A percentile compares a stretch with the other conserved stretches of the same genome.
These are phyloP conservation scores for Coemansia furcata DNA, from an alignment of 192 early-diverging fungal species.

Conservation along the genomic window DNA sequence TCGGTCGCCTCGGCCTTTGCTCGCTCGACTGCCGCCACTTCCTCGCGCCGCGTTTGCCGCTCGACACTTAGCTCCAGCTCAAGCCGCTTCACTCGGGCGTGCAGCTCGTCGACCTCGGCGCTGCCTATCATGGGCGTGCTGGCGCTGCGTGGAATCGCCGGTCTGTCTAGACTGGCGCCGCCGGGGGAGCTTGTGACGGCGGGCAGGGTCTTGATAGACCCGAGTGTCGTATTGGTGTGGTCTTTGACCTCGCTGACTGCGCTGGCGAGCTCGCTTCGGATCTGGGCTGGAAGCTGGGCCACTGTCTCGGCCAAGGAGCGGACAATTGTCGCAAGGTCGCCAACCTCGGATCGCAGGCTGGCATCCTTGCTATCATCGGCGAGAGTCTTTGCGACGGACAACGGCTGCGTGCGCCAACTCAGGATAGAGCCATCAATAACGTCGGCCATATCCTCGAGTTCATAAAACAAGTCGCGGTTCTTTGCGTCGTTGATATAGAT, in stretches of 20 bases:
- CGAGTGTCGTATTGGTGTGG: neutral
- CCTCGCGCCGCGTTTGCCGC: conserved; percentile 28
- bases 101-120: conserved; percentile 8
- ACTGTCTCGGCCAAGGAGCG: conserved; percentile 51
- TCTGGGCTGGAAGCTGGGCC: conserved; percentile 54
- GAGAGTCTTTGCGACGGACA: neutral
- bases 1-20: conserved; percentile 12
- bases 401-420: conserved; percentile 28
- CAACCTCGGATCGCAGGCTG: neutral
- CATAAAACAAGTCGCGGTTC: conserved; percentile 56
- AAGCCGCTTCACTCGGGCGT: conserved; percentile 5
- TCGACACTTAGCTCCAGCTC: conserved; percentile 28
- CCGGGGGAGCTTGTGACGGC: neutral
- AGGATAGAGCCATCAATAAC: conserved; percentile 58
- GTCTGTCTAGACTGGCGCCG: conserved; percentile 1
- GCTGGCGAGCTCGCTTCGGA: conserved; percentile 46
- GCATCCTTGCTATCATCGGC: neutral
- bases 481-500: conserved; percentile 66
- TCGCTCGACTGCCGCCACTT: neutral
- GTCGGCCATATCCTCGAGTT: conserved; percentile 63
- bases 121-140: conserved; percentile 18
- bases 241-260: conserved; percentile 12
- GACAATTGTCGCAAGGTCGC: conserved; percentile 5
- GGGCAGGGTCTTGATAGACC: neutral
- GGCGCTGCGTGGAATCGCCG: conserved; percentile 23